Evolutionary conservation across 164 flowering plant genomes (phyloP), one percentile per base, ranked within the genome.

Genomic region (Akebia trifoliata): DNA sequence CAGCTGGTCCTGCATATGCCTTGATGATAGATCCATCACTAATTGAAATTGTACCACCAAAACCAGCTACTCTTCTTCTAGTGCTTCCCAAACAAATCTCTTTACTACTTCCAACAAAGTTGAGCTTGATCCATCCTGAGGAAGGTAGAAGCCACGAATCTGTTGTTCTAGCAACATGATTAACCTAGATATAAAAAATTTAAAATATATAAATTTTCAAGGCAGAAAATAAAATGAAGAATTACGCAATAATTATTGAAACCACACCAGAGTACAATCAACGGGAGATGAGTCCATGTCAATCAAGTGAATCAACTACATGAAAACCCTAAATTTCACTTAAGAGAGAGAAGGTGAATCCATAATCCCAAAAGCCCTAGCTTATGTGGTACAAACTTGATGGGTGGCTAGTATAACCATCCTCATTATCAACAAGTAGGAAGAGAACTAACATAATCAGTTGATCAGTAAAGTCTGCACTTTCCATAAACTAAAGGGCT

Each of bases 1-100:
- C 57, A 31, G 64, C 64, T 39, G 64, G 38, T 51, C 64, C 64
- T 30, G 64, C 64, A 50, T 40, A 61, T 20, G 64, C 56, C 8
- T 61, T 61, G 40, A 61, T 42, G 57, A 61, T 42, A 43, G 54
- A 60, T 30, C 63, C 56, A 50, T 60, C 56, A 15, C 56, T 60
- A 25, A 60, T 12, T 9, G 56, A 60, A 50, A 60, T 40, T 18
- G 56, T 42, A 42, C 57, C 64, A 30, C 57, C 64, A 42, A 30
- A 39, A 43, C 56, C 64, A 2, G 49, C 56, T 1, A 61, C 35
- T 61, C 50, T 50, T 40, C 64, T 61, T 32, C 50, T 29, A 22
- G 48, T 52, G 50, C 57, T 43, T 43, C 49, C 64, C 15, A 61
- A 30, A 32, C 22, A 51, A 52, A 61, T 51, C 15, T 61, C 64